These are phyloP conservation scores for Conidiobolus incongruus DNA, from an alignment of 371 early-diverging fungal species.

Conservation along the genomic window DNA sequence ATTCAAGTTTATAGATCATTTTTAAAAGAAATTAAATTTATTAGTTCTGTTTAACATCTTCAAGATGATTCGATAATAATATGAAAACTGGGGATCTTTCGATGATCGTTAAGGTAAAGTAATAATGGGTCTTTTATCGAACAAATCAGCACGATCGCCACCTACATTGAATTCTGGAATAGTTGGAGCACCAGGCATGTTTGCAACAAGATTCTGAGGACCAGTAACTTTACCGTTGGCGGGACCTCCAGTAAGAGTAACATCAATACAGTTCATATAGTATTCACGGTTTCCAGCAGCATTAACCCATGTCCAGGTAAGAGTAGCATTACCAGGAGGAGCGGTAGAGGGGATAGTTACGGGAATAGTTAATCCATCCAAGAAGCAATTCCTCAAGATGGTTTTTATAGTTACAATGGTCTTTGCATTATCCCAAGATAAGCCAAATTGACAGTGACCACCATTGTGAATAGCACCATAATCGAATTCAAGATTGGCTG, in stretches of 20 bases:
- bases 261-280: too few species aligned
- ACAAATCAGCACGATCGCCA: neutral
- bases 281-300: constrained; percentile 29
- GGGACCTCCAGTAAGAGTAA: constrained; percentile 12
- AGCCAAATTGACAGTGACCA: constrained; percentile 42
- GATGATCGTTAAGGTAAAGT: neutral
- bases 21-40: neutral
- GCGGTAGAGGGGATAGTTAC: neutral
- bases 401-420: constrained; percentile 6
- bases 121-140: constrained; percentile 1
- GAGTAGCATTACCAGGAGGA: constrained; percentile 8
- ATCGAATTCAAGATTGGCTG: neutral
- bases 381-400: neutral
- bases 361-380: neutral
- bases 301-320: constrained; percentile 46
- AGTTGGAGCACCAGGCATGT: constrained; percentile 1
- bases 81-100: too few species aligned
- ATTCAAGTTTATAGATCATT: too few species aligned
- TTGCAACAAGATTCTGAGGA: constrained; percentile 1
- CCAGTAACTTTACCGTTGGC: neutral
- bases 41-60: neutral
- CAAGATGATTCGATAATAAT: too few species aligned
- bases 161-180: neutral
- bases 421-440: constrained; percentile 31
- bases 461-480: constrained; percentile 15